Percentiles rank a stretch among this genome's conserved stretches.
Conservation (phyloP, 2,329 filamentous ascomycete species). For the Daldinia sp. region DNA sequence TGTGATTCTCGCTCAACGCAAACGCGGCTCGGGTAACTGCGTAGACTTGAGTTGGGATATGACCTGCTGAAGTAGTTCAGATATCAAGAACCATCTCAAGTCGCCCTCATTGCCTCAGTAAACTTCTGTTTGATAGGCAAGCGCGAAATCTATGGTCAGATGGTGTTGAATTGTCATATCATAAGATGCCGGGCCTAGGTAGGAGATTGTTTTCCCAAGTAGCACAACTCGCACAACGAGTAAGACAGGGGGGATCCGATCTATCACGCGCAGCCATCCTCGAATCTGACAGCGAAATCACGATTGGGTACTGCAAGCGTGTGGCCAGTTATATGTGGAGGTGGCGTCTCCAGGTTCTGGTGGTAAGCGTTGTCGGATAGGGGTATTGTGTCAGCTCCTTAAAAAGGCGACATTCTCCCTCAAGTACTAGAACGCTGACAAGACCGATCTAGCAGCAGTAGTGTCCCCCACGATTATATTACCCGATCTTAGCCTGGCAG, state of each 20-base stretch:
- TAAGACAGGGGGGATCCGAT: conserved; percentile 24
- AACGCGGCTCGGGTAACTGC: conserved; percentile 40
- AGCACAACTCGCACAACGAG: conserved; percentile 33
- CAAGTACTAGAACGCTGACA: conserved; percentile 38
- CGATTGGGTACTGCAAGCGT: conserved; percentile 33
- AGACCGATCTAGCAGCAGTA: conserved; percentile 30
- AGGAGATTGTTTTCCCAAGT: conserved; percentile 32
- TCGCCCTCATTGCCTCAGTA: conserved; percentile 5
- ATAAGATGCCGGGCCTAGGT: conserved; percentile 27
- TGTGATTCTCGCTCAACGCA: conserved; percentile 33
- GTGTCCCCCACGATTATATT: conserved; percentile 44
- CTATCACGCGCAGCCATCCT: conserved; percentile 37
- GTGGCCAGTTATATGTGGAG: conserved; percentile 33
- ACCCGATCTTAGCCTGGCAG: conserved; percentile 44
- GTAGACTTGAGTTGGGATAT: conserved; percentile 31
- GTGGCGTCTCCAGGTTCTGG: conserved; percentile 24
- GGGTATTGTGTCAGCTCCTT: conserved; percentile 40
- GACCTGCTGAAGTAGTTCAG: conserved; percentile 28
- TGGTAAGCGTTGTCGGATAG: conserved; percentile 45
- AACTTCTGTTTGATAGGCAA: conserved; percentile 32
- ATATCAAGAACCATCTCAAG: conserved; percentile 16
- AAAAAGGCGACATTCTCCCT: conserved; percentile 37
- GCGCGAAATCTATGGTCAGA: conserved; percentile 26
- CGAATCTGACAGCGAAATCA: conserved; percentile 27
- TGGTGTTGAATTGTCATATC: conserved; percentile 19